Percentiles rank a stretch among this genome's conserved stretches.
Evolutionary conservation across 2,329 filamentous ascomycete genomes (phyloP).

Genomic region (Monosporascus ibericus): DNA sequence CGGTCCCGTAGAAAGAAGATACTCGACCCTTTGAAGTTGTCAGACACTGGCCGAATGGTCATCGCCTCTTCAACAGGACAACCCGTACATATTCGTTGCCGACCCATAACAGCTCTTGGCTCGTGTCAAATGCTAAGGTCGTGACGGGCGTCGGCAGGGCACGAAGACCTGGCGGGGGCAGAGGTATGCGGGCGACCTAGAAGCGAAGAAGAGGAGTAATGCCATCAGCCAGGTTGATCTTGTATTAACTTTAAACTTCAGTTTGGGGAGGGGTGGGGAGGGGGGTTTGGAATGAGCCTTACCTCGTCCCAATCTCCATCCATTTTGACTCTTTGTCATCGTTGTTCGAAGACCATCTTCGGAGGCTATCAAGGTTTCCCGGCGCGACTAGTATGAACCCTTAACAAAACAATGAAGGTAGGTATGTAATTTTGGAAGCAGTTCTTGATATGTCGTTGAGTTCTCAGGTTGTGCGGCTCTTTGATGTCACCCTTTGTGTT

Average conservation of each 20-base stretch:
- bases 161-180: conserved; percentile 70
- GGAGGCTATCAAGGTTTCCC: background rate
- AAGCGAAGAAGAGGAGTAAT: background rate
- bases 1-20: conserved; percentile 78
- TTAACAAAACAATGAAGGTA: background rate
- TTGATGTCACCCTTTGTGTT: background rate
- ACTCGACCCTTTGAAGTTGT: conserved; percentile 64
- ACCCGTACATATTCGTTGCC: conserved; percentile 78
- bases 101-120: conserved; percentile 86
- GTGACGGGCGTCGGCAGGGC: conserved; percentile 65
- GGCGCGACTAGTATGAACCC: background rate
- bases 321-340: conserved; percentile 39
- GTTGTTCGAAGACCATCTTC: conserved; percentile 9
- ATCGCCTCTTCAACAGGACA: background rate
- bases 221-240: too few relatives aligned
- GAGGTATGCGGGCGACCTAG: conserved; percentile 73
- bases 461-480: background rate
- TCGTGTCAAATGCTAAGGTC: conserved; percentile 81
- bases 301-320: conserved; percentile 66
- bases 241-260: background rate
- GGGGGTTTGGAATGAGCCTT: conserved; percentile 24
- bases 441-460: background rate
- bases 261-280: too few relatives aligned
- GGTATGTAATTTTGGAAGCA: background rate
- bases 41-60: conserved; percentile 7